Base-by-base conservation (phyloP, 371 early-diverging fungal species). In the Circinella umbellata region DNA sequence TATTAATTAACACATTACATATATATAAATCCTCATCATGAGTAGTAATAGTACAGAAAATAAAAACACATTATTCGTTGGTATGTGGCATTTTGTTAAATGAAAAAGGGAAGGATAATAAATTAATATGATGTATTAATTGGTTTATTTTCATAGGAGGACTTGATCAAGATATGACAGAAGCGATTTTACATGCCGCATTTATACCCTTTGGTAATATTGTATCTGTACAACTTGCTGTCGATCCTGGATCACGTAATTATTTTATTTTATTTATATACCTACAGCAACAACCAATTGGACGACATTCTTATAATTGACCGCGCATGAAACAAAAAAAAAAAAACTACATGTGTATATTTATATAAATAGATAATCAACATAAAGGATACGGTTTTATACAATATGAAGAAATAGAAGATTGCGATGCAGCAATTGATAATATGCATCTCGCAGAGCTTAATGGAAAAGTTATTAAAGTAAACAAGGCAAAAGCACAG, bases 131-230 rank as follows among this genome's bases (percentile, higher is more conserved):
- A n/a, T 7, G 39, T n/a, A 36, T 18, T 17, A 15, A 9, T 34
- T 53, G 3, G 36, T 34, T 49, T 35, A 35, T 54, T 10, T 17
- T 76, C 67, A 67, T 81, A 88, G 94, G 93, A 72, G 96, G 96
- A 17, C 82, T 98, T 49, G 95, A 94, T 64, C 87, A 92, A 47
- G 84, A 90, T 66, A 94, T 96, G 36, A 91, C 89, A 18, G 89
- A 92, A 59, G 81, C 90, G 62, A 85, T 91, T 1, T 82, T 98
- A 10, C 89, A 93, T 61, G 92, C 95, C 0, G 96, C 97, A 0
- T 98, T 97, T 78, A 88, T 98, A 61, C 96, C 99, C 1, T 99
- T 98, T 86, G 99, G 99, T 53, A 96, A 98, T 63, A 93, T 99
- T 69, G 90, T 94, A 10, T 89, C 93, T 63, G 89, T 98, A 37